phyloP scores from a whole-genome alignment of 108 stramenopile species.

The Tribonema minus region DNA sequence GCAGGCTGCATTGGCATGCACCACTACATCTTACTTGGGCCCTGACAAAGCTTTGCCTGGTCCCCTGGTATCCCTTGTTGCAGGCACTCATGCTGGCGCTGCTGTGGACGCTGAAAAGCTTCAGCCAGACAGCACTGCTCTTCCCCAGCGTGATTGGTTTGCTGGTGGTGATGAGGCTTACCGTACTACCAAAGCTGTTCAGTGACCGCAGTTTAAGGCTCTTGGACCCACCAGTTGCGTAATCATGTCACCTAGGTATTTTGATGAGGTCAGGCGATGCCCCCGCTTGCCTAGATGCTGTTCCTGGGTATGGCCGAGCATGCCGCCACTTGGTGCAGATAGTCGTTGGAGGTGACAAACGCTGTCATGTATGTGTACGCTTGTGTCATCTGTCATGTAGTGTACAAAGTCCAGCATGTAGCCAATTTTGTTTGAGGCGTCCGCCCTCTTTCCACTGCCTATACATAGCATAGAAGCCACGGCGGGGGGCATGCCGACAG shows the following conservation, averaged over 20 bases:
- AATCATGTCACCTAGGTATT: not conserved
- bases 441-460: too few species aligned
- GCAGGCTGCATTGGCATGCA: too few species aligned
- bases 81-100: conserved; percentile 64
- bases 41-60: too few species aligned
- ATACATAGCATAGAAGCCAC: too few species aligned
- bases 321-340: not conserved
- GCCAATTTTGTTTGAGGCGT: too few species aligned
- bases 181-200: conserved; percentile 66
- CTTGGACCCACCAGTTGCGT: too few species aligned
- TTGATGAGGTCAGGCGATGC: too few species aligned
- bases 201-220: too few species aligned
- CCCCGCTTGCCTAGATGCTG: not conserved
- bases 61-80: not conserved
- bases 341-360: not conserved
- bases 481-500: too few species aligned
- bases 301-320: not conserved
- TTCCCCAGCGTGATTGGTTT: conserved; percentile 87
- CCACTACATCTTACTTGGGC: too few species aligned
- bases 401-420: too few species aligned
- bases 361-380: not conserved
- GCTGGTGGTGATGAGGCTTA: conserved; percentile 73
- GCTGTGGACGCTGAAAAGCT: conserved; percentile 82
- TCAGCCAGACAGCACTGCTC: conserved; percentile 80
- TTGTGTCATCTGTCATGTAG: not conserved